phyloP scores from a whole-genome alignment of 345 rosid genomes.

The Salix udensis region DNA sequence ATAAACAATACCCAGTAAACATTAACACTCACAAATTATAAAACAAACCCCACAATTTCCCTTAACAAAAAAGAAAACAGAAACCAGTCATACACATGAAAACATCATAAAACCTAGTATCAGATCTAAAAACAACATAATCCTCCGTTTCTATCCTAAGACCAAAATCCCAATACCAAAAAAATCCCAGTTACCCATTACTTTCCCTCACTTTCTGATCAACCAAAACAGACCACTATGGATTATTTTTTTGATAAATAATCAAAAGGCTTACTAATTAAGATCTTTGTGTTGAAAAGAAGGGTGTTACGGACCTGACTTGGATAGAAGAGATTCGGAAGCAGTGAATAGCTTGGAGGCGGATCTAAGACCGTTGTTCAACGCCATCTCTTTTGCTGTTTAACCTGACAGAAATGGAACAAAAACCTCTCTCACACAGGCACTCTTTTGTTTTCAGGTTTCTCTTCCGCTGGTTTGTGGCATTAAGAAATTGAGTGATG shows the following conservation, averaged over 20 bases:
- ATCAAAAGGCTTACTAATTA: background rate
- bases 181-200: background rate
- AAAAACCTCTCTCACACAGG: too few relatives aligned
- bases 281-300: background rate
- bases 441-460: background rate
- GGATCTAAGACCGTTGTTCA: conserved; percentile 65
- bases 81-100: background rate
- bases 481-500: background rate
- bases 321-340: conserved; percentile 48
- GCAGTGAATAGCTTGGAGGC: conserved; percentile 59
- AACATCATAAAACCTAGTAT: background rate
- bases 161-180: background rate
- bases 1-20: background rate
- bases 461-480: background rate
- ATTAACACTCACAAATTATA: background rate
- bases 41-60: background rate
- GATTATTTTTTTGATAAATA: background rate
- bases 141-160: background rate
- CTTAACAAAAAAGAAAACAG: background rate
- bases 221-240: background rate
- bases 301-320: conserved; percentile 42
- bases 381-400: conserved; percentile 39
- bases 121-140: conserved; percentile 4
- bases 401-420: background rate
- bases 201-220: background rate